A percentile compares a stretch with the other conserved stretches of the same genome.
Evolutionary conservation across 352 stramenopile genomes (phyloP).

Genomic region (Lagenidium giganteum): DNA sequence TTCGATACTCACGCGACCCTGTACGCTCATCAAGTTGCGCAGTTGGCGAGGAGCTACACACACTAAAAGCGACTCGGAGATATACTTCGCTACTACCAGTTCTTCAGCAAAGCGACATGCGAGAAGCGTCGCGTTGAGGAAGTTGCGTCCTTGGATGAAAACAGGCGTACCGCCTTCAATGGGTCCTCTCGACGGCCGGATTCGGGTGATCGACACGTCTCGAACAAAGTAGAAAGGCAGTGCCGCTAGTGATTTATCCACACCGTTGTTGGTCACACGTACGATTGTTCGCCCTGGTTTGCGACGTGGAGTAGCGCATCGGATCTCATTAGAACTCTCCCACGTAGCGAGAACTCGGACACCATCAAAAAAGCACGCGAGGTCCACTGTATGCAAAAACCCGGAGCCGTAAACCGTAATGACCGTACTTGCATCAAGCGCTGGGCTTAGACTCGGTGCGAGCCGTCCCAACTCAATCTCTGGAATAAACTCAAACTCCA

Average conservation of each 20-base stretch:
- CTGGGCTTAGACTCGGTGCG: constrained; percentile 46
- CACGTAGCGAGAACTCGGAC: constrained; percentile 35
- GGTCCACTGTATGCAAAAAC: constrained; percentile 49
- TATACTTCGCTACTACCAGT: constrained; percentile 61
- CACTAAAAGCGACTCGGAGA: constrained; percentile 65
- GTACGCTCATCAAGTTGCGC: constrained; percentile 28
- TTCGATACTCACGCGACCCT: constrained; percentile 62
- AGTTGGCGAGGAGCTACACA: constrained; percentile 80
- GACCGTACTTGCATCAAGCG: constrained; percentile 47
- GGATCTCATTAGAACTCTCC: constrained; percentile 37
- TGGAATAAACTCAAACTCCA: constrained; percentile 39
- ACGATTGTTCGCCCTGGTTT: constrained; percentile 59
- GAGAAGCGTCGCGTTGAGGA: constrained; percentile 87
- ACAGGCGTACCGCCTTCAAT: constrained; percentile 79
- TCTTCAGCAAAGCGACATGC: constrained; percentile 84
- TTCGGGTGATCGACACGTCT: constrained; percentile 73
- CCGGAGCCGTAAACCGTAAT: constrained; percentile 54
- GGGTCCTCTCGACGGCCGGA: constrained; percentile 72
- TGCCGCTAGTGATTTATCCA: constrained; percentile 46
- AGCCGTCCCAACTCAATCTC: constrained; percentile 42
- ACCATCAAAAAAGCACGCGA: constrained; percentile 53
- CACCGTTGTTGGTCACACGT: constrained; percentile 74
- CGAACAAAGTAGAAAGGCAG: constrained; percentile 76
- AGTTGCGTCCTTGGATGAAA: constrained; percentile 92
- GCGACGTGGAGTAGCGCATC: constrained; percentile 55